A percentile compares a stretch with the other conserved stretches of the same genome.
Evolutionary conservation across 805 yeast genomes (phyloP).

Genomic region (Lachancea cidri): DNA sequence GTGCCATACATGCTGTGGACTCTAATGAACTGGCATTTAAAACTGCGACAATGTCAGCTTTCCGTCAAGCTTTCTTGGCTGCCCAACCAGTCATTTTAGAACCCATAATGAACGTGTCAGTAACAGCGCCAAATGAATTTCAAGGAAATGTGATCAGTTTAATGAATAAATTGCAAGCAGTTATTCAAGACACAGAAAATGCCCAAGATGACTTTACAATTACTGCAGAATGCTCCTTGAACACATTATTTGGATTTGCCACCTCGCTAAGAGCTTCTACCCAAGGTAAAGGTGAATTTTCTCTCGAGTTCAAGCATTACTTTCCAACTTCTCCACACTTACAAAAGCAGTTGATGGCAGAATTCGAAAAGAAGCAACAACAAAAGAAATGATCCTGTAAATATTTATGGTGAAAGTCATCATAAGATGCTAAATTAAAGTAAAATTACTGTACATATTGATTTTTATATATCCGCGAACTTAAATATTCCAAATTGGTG

Average conservation of each 20-base stretch:
- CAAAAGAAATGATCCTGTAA: slow-evolving; percentile 29
- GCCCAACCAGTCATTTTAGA: slow-evolving; percentile 87
- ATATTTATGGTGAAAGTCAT: background rate
- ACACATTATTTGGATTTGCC: slow-evolving; percentile 94
- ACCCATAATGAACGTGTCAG: slow-evolving; percentile 92
- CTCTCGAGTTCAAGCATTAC: slow-evolving; percentile 90
- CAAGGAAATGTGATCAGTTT: slow-evolving; percentile 91
- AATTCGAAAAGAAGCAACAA: slow-evolving; percentile 57
- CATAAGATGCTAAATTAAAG: background rate
- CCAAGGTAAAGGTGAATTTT: slow-evolving; percentile 98
- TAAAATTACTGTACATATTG: slow-evolving; percentile 1
- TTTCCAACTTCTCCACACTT: slow-evolving; percentile 86
- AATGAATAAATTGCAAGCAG: slow-evolving; percentile 86
- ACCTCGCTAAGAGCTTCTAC: slow-evolving; percentile 92
- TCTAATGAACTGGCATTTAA: slow-evolving; percentile 94
- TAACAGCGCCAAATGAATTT: slow-evolving; percentile 93
- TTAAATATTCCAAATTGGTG: background rate
- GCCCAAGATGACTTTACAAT: slow-evolving; percentile 92
- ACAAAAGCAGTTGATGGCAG: slow-evolving; percentile 86
- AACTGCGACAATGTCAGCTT: slow-evolving; percentile 87
- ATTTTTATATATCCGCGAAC: slow-evolving; percentile 7
- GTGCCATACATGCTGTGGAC: slow-evolving; percentile 96
- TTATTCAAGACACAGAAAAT: slow-evolving; percentile 90
- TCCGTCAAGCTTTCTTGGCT: slow-evolving; percentile 80
- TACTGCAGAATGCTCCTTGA: slow-evolving; percentile 92